Base-by-base conservation (phyloP, 495 filamentous ascomycete genomes). In the Bryoglossum gracile region DNA sequence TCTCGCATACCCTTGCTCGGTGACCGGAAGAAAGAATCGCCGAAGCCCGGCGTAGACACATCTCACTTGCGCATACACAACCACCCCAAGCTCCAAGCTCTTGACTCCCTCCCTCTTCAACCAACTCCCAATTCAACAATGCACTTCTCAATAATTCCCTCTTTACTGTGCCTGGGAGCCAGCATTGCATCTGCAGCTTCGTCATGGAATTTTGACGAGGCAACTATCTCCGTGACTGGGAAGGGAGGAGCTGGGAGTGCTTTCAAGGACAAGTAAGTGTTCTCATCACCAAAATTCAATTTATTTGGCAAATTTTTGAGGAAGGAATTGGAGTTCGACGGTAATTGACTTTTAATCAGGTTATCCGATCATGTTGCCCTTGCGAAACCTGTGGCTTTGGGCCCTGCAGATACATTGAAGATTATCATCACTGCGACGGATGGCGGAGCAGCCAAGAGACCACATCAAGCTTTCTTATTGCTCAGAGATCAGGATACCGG, bases 401-500 rank as follows among this genome's bases (percentile, higher is more conserved):
- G 77, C 38, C 65, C 70, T 43, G 65, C 76, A 46, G 88, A 96
- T 56, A 81, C 78, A 30, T 75, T 97, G 57, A 95, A 92, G 69
- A 67, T 98, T 49, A 67, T 78, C 50, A 70, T 97, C 48, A 92
- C 87, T 28, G 70, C 87, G 4, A 84, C 83, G 58, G 87, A 96
- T 65, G 81, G 77, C 56, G 79, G 80, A 61, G 82, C 82, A 53
- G 72, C 78, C 9, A 90, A 86, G 67, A 77, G 85, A 44, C 87
- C 92, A 50, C 92, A 98, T 66, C 92, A 98, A 64, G 88, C 89
- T 2, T 95, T 95, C 68, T 75, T 98, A 14, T 73, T 89, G 4
- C 68, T 97, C 32, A 79, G 80, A 52, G 89, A 96, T 51, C 67
- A 76, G 2, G 67, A 74, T 14, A 83, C 79, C 22, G 84, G 85